These are phyloP conservation scores for Salvia sclarea DNA, from an alignment of 305 asterid species.

Conservation along the genomic window DNA sequence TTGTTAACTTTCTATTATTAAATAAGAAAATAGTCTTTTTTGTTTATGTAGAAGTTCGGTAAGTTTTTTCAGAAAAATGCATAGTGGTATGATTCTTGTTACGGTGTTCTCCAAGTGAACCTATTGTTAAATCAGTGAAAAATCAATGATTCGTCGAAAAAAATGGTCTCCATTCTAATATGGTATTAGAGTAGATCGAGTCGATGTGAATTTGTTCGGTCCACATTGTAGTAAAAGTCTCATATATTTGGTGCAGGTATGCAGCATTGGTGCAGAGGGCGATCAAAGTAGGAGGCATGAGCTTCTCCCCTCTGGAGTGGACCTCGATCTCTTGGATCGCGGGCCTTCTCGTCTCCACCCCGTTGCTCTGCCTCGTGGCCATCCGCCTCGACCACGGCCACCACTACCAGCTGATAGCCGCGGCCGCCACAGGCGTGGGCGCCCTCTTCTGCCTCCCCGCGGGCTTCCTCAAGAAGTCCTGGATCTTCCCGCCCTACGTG, in stretches of 20 bases:
- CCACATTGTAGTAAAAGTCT: too few species aligned
- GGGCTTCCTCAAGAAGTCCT: conserved; percentile 64
- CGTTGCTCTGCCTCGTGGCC: conserved; percentile 55
- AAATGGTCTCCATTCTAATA: too few species aligned
- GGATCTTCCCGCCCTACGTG: conserved; percentile 75
- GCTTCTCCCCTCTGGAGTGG: conserved; percentile 73
- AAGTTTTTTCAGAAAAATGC: too few species aligned
- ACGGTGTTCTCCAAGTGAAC: too few species aligned
- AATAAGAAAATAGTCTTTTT: too few species aligned
- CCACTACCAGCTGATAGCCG: conserved; percentile 65
- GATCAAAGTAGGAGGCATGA: conserved; percentile 46
- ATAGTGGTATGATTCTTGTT: too few species aligned
- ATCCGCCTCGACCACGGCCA: conserved; percentile 63
- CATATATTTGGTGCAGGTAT: conserved; percentile 39
- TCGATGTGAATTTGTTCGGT: too few species aligned
- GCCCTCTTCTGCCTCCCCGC: conserved; percentile 90
- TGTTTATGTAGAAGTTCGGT: too few species aligned
- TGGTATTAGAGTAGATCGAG: too few species aligned
- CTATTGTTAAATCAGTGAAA: too few species aligned
- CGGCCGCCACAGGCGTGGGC: conserved; percentile 67
- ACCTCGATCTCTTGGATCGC: conserved; percentile 79
- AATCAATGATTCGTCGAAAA: too few species aligned
- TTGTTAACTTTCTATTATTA: too few species aligned
- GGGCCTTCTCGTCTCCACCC: conserved; percentile 73
- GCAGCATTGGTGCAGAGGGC: conserved; percentile 53